Evolutionary conservation across 768 basidiomycete genomes (phyloP).

Genomic region (Russula earlei): DNA sequence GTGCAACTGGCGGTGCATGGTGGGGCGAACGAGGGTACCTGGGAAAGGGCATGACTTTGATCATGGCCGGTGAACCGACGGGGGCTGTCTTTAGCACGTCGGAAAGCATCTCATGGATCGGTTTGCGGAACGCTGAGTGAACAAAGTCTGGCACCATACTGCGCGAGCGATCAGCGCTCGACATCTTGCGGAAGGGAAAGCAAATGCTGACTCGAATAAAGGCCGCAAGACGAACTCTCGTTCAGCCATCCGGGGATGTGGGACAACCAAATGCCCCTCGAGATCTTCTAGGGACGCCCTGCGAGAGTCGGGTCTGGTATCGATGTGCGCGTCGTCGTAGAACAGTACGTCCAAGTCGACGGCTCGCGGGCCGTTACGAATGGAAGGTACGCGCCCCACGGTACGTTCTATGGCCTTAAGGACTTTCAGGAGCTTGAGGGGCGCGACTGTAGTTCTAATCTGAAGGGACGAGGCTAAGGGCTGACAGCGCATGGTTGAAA

Average conservation of each 20-base stretch:
- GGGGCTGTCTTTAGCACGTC: slow-evolving; percentile 29
- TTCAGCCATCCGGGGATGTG: slow-evolving; percentile 74
- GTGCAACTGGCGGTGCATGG: slow-evolving; percentile 16
- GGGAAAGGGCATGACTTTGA: slow-evolving; percentile 71
- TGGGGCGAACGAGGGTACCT: slow-evolving; percentile 33
- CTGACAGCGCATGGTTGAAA: no score
- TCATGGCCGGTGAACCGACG: slow-evolving; percentile 40
- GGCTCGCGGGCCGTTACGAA: slow-evolving; percentile 80
- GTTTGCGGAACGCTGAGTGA: slow-evolving; percentile 49
- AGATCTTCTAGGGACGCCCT: slow-evolving; percentile 41
- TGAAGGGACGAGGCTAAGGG: slow-evolving; percentile 24
- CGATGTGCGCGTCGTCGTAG: slow-evolving; percentile 54
- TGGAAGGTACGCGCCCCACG: slow-evolving; percentile 71
- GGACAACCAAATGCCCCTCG: slow-evolving; percentile 66
- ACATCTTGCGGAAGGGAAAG: background rate
- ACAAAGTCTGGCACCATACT: slow-evolving; percentile 75
- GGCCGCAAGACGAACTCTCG: slow-evolving; percentile 91
- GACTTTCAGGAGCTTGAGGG: slow-evolving; percentile 46
- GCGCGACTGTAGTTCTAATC: slow-evolving; percentile 67
- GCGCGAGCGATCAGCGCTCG: background rate
- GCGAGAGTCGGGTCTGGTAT: slow-evolving; percentile 39
- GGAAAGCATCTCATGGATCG: slow-evolving; percentile 39
- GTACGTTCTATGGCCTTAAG: slow-evolving; percentile 64
- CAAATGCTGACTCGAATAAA: slow-evolving; percentile 62
- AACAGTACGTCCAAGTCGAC: slow-evolving; percentile 85